phyloP scores from a whole-genome alignment of 2,329 filamentous ascomycete species.

The Fusarium sp. region DNA sequence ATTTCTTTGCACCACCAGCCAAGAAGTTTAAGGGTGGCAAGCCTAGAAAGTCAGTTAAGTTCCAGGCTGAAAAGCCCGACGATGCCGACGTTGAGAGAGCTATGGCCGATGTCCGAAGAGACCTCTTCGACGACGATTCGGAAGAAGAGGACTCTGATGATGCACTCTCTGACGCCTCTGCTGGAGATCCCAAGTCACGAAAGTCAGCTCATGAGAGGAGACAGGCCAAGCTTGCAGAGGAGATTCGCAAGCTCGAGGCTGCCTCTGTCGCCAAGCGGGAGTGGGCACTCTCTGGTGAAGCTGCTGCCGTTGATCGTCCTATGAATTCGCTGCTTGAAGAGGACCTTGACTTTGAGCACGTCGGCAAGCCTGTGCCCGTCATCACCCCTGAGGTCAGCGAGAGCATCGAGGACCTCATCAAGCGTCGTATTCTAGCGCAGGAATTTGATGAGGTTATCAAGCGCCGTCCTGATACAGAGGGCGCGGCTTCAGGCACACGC shows the following conservation, averaged over 20 bases:
- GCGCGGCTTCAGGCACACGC: constrained; percentile 68
- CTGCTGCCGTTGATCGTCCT: constrained; percentile 82
- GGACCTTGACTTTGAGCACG: constrained; percentile 94
- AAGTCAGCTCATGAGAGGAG: constrained; percentile 87
- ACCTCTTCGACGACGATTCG: constrained; percentile 85
- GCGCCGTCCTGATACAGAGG: constrained; percentile 79
- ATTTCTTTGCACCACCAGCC: constrained; percentile 92
- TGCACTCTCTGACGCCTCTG: constrained; percentile 73
- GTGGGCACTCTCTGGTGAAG: constrained; percentile 92
- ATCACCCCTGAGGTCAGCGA: constrained; percentile 93
- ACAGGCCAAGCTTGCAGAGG: constrained; percentile 85
- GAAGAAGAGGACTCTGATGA: constrained; percentile 74
- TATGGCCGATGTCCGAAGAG: constrained; percentile 87
- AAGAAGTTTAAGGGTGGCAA: constrained; percentile 71
- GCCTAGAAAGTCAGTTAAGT: constrained; percentile 55
- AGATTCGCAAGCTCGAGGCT: constrained; percentile 91
- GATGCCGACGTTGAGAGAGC: constrained; percentile 81
- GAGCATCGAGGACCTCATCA: constrained; percentile 92
- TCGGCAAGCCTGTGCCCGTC: constrained; percentile 93
- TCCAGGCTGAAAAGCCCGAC: constrained; percentile 59
- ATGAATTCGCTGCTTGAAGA: constrained; percentile 93
- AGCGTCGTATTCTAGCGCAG: constrained; percentile 86
- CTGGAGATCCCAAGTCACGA: constrained; percentile 76
- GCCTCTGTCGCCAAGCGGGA: constrained; percentile 89
- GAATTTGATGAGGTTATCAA: constrained; percentile 94